phyloP scores from a whole-genome alignment of 1,284 basidiomycete species.

The Veloporphyrellus conicus region DNA sequence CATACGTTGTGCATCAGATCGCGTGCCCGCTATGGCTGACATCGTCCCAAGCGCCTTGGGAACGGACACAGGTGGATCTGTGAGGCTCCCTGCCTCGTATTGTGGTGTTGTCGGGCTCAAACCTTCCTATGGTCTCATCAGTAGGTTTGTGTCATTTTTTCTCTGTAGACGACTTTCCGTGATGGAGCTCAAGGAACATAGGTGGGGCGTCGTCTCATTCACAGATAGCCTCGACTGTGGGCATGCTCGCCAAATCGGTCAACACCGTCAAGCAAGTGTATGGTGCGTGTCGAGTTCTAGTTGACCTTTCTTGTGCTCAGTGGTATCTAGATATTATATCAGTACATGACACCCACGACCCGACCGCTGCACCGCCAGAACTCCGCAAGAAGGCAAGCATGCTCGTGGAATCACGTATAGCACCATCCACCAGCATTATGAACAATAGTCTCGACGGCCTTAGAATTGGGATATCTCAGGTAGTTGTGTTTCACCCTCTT shows the following conservation, averaged over 20 bases:
- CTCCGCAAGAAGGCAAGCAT: conserved; percentile 35
- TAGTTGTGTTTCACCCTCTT: conserved; percentile 14
- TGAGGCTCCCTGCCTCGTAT: conserved; percentile 88
- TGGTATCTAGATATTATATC: conserved; percentile 55
- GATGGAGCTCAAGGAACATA: conserved; percentile 32
- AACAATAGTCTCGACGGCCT: conserved; percentile 37
- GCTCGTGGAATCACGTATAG: conserved; percentile 9
- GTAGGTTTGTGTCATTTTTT: conserved; percentile 51
- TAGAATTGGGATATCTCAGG: conserved; percentile 60
- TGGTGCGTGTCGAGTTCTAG: conserved; percentile 37
- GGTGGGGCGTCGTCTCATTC: conserved; percentile 89
- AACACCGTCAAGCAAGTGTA: conserved; percentile 54
- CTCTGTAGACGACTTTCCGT: background rate
- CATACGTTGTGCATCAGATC: conserved; percentile 67
- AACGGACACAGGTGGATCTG: conserved; percentile 95
- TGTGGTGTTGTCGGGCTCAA: conserved; percentile 92
- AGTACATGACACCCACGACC: conserved; percentile 69
- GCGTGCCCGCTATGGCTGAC: conserved; percentile 10
- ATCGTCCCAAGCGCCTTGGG: conserved; percentile 67
- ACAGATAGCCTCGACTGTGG: conserved; percentile 96
- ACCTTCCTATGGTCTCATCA: conserved; percentile 90
- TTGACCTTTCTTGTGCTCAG: conserved; percentile 2
- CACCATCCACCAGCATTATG: conserved; percentile 13
- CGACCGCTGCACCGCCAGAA: conserved; percentile 60
- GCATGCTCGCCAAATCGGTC: conserved; percentile 66